phyloP scores from a whole-genome alignment of 805 yeast genomes.

The Hermanozyma aechmeae region DNA sequence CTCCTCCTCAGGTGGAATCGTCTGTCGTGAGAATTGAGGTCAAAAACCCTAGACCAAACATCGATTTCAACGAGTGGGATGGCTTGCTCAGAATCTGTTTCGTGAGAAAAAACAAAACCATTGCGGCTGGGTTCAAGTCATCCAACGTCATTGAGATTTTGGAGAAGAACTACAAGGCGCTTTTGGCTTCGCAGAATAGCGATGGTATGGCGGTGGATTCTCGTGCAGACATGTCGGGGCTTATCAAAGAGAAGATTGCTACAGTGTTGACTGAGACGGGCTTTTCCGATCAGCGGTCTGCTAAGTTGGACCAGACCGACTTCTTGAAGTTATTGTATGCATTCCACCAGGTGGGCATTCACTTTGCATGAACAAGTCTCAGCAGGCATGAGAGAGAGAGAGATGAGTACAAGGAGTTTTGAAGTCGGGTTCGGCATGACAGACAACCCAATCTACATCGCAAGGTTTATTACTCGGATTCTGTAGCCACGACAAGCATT shows the following conservation, averaged over 20 bases:
- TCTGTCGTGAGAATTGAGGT: constrained; percentile 91
- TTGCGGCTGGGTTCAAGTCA: constrained; percentile 87
- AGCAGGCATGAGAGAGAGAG: background rate
- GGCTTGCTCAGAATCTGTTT: constrained; percentile 87
- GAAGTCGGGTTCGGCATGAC: too few species aligned
- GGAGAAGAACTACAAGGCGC: constrained; percentile 82
- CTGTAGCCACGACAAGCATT: too few species aligned
- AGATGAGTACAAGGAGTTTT: background rate
- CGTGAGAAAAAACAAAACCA: constrained; percentile 87
- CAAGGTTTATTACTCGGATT: too few species aligned
- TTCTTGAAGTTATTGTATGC: constrained; percentile 80
- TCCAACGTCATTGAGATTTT: constrained; percentile 69
- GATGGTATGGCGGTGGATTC: constrained; percentile 32
- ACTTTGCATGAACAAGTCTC: constrained; percentile 58
- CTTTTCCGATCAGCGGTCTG: constrained; percentile 77
- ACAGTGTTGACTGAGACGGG: constrained; percentile 74
- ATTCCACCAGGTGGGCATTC: constrained; percentile 95
- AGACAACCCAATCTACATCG: too few species aligned
- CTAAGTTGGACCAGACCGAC: constrained; percentile 92
- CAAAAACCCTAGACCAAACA: constrained; percentile 86
- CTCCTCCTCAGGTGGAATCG: constrained; percentile 98
- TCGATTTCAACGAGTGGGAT: constrained; percentile 95
- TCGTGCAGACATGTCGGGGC: constrained; percentile 28
- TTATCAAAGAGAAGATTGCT: constrained; percentile 62
- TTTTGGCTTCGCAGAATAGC: constrained; percentile 41